These are phyloP conservation scores for Fusarium brevicatenulatum DNA, from an alignment of 2,329 filamentous ascomycete genomes.

Conservation along the genomic window DNA sequence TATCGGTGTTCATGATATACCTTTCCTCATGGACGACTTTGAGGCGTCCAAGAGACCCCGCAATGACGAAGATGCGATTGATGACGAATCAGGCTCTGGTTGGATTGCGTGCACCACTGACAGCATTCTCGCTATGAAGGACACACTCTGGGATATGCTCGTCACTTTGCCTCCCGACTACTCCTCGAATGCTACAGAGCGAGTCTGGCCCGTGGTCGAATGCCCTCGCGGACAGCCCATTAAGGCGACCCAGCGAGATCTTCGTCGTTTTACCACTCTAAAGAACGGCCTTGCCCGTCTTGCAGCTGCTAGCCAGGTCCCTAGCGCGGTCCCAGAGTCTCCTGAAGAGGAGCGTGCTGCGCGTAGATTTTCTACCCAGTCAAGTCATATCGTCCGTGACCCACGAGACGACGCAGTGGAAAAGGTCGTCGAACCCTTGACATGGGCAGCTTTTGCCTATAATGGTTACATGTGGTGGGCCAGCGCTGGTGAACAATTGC, in stretches of 20 bases:
- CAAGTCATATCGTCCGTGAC: slow-evolving; percentile 45
- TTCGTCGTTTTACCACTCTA: slow-evolving; percentile 80
- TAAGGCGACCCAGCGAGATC: slow-evolving; percentile 89
- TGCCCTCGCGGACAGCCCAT: slow-evolving; percentile 71
- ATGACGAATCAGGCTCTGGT: slow-evolving; percentile 66
- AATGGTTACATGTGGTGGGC: slow-evolving; percentile 92
- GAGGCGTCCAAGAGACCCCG: slow-evolving; percentile 55
- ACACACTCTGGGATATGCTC: slow-evolving; percentile 87
- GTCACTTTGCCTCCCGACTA: slow-evolving; percentile 79
- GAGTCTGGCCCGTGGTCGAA: slow-evolving; percentile 81
- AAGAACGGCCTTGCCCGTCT: slow-evolving; percentile 69
- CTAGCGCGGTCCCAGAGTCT: slow-evolving; percentile 44
- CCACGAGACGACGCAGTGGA: slow-evolving; percentile 63
- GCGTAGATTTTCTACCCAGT: slow-evolving; percentile 44
- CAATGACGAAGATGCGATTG: slow-evolving; percentile 50
- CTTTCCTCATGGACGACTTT: slow-evolving; percentile 74
- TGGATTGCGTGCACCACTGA: slow-evolving; percentile 98
- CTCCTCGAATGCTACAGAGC: slow-evolving; percentile 66
- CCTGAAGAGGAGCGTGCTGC: slow-evolving; percentile 42
- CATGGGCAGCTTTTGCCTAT: slow-evolving; percentile 81
- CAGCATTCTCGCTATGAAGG: slow-evolving; percentile 88
- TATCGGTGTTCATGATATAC: slow-evolving; percentile 92
- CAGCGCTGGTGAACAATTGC: slow-evolving; percentile 78
- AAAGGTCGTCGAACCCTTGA: slow-evolving; percentile 68
- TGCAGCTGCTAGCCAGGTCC: slow-evolving; percentile 35